These are phyloP conservation scores for Aulographum hederae DNA, from an alignment of 2,329 filamentous ascomycete species.

Conservation along the genomic window DNA sequence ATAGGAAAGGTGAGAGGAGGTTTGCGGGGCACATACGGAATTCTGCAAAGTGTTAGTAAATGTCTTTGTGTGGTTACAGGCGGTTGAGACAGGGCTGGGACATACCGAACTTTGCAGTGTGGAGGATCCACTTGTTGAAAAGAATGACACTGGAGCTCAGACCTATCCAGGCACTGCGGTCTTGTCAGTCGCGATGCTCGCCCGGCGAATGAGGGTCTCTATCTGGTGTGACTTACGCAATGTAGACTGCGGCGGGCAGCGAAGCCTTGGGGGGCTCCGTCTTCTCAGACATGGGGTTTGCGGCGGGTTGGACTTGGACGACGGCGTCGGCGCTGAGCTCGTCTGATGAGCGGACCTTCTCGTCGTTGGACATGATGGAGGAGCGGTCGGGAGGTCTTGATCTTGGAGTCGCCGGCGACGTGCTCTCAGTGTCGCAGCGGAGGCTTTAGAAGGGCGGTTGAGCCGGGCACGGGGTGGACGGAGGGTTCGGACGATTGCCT, in stretches of 20 bases:
- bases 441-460: no score
- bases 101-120: conserved; percentile 69
- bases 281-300: conserved; percentile 63
- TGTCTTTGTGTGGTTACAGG: conserved; percentile 1
- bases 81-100: conserved; percentile 6
- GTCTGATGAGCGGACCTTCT: conserved; percentile 66
- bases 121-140: conserved; percentile 98
- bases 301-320: conserved; percentile 53
- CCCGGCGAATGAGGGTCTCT: neutral
- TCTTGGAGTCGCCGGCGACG: conserved; percentile 1
- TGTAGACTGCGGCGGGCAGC: conserved; percentile 65
- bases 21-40: conserved; percentile 23
- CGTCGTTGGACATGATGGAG: conserved; percentile 44
- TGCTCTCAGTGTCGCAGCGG: no score
- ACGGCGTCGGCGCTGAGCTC: conserved; percentile 34
- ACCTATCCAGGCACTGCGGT: conserved; percentile 65
- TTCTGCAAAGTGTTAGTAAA: conserved; percentile 20
- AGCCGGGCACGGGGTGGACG: no score
- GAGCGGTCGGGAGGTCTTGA: conserved; percentile 3
- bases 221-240: conserved; percentile 36
- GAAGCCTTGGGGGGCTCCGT: conserved; percentile 40
- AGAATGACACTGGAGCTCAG: conserved; percentile 89
- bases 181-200: conserved; percentile 1
- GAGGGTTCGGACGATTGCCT: no score
- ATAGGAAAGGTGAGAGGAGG: conserved; percentile 1